These are phyloP conservation scores for Vigna nakashimae DNA, from an alignment of 306 rosid species.

Conservation along the genomic window DNA sequence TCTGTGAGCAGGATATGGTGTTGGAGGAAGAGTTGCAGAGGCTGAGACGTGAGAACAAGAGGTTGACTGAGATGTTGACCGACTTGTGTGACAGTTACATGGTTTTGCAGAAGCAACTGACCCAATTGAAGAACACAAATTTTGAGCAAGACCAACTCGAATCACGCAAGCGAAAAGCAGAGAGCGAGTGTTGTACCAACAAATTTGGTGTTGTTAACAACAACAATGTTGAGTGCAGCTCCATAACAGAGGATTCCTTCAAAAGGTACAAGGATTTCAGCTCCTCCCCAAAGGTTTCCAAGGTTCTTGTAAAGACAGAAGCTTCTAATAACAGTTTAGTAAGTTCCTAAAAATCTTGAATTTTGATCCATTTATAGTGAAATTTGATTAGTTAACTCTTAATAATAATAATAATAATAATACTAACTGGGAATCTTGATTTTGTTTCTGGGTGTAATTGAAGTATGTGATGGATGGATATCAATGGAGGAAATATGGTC, in stretches of 20 bases:
- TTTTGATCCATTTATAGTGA: not conserved
- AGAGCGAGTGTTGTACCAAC: constrained; percentile 35
- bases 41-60: constrained; percentile 66
- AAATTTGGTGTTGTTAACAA: constrained; percentile 4
- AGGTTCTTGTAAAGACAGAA: constrained; percentile 63
- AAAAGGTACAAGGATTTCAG: constrained; percentile 51
- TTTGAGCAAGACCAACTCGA: constrained; percentile 23
- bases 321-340: constrained; percentile 72
- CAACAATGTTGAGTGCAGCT: constrained; percentile 50
- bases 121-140: constrained; percentile 44
- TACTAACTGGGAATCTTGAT: constrained; percentile 4
- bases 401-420: not conserved
- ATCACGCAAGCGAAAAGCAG: constrained; percentile 65
- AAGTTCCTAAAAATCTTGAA: constrained; percentile 34
- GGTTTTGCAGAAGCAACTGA: constrained; percentile 53
- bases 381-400: not conserved
- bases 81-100: constrained; percentile 55
- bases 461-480: constrained; percentile 88
- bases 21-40: constrained; percentile 65
- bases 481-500: constrained; percentile 97
- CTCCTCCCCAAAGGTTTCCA: constrained; percentile 59
- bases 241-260: constrained; percentile 56
- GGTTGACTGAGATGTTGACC: constrained; percentile 53
- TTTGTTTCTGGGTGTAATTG: not conserved
- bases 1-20: constrained; percentile 17